Conservation (phyloP, 495 filamentous ascomycete genomes). For the Poronia punctata region DNA sequence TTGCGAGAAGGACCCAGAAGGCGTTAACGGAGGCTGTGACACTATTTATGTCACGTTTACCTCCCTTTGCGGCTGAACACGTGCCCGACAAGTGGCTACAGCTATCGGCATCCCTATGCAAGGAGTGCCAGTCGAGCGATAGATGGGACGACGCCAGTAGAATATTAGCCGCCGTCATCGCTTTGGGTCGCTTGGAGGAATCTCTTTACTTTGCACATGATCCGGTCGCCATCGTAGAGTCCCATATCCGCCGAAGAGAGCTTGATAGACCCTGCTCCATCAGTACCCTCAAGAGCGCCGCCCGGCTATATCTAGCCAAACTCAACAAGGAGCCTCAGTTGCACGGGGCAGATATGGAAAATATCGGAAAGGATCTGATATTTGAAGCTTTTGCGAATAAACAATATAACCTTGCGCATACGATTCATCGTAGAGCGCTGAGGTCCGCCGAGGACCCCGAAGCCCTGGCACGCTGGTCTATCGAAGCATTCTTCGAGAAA, state of each 20-base stretch:
- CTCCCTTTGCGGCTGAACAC: constrained; percentile 13
- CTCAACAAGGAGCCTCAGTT: constrained; percentile 22
- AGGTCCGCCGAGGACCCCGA: constrained; percentile 5
- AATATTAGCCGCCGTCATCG: constrained; percentile 24
- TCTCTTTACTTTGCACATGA: constrained; percentile 25
- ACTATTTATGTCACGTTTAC: constrained; percentile 14
- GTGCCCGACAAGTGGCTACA: constrained; percentile 22
- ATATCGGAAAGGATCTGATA: constrained; percentile 28
- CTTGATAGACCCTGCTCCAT: constrained; percentile 1
- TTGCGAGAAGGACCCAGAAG: constrained; percentile 11
- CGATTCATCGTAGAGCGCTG: constrained; percentile 27
- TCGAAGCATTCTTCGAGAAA: constrained; percentile 18
- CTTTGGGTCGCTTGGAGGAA: constrained; percentile 25
- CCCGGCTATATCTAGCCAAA: constrained; percentile 28
- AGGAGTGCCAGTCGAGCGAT: constrained; percentile 21
- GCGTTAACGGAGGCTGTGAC: constrained; percentile 17
- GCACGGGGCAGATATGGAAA: constrained; percentile 8
- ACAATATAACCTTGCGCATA: constrained; percentile 11
- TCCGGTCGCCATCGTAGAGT: constrained; percentile 26
- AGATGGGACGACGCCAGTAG: constrained; percentile 24
- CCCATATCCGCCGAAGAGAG: constrained; percentile 15
- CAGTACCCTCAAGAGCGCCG: constrained; percentile 21
- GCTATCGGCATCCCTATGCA: constrained; percentile 30
- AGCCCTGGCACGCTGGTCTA: constrained; percentile 19
- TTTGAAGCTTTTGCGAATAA: constrained; percentile 14